A percentile compares a stretch with the other conserved stretches of the same genome.
phyloP scores from a whole-genome alignment of 1,139 yeast species.

The Lodderomyces margitis region DNA sequence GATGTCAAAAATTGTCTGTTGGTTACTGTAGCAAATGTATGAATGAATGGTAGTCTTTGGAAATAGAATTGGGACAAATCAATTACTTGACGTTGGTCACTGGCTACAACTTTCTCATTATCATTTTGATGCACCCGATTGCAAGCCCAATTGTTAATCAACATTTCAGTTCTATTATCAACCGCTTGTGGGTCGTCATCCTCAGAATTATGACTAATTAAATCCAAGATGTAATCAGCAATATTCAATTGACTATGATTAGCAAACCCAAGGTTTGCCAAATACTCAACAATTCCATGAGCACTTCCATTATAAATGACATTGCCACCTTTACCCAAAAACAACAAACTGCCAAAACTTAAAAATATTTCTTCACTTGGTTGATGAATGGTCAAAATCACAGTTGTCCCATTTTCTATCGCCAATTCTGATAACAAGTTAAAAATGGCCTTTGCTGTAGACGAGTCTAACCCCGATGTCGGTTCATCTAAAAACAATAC shows the following conservation, averaged over 20 bases:
- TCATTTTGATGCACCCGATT: slow-evolving; percentile 5
- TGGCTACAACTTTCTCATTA: slow-evolving; percentile 8
- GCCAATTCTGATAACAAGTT: slow-evolving; percentile 59
- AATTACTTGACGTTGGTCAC: slow-evolving; percentile 11
- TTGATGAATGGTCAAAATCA: slow-evolving; percentile 81
- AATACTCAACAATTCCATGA: slow-evolving; percentile 44
- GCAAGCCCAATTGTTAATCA: slow-evolving; percentile 39
- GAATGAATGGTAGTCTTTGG: slow-evolving; percentile 22
- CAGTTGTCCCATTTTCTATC: slow-evolving; percentile 57
- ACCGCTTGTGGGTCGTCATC: slow-evolving; percentile 29
- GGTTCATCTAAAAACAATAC: slow-evolving; percentile 81
- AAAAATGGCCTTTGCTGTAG: slow-evolving; percentile 71
- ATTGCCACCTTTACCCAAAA: slow-evolving; percentile 71
- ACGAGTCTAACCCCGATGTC: slow-evolving; percentile 80
- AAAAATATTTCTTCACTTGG: slow-evolving; percentile 68
- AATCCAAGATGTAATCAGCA: slow-evolving; percentile 72
- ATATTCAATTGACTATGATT: slow-evolving; percentile 63
- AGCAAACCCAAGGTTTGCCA: slow-evolving; percentile 41
- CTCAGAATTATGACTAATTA: slow-evolving; percentile 51
- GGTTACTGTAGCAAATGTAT: slow-evolving; percentile 30
- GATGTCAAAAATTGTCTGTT: slow-evolving; percentile 46
- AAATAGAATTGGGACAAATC: slow-evolving; percentile 22
- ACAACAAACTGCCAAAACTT: slow-evolving; percentile 62
- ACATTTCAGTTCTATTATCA: slow-evolving; percentile 29
- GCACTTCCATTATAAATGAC: slow-evolving; percentile 55